Conservation (phyloP, 176 grass and related monocot species). For the Stipa capillata region DNA sequence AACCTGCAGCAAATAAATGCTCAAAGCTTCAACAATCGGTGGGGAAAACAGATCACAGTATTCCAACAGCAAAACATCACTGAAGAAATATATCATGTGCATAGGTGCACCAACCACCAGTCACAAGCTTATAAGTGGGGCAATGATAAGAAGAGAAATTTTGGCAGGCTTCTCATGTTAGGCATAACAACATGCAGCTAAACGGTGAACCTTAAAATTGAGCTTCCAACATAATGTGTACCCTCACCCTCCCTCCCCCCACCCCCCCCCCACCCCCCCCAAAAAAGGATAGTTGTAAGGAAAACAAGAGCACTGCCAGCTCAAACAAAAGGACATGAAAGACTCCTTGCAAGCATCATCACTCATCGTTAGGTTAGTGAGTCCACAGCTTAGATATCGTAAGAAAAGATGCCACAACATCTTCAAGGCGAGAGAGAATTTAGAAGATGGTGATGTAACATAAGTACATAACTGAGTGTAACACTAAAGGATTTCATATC, state of each 20-base stretch:
- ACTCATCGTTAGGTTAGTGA: background rate
- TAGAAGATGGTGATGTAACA: background rate
- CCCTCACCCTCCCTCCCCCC: too few relatives aligned
- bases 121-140: background rate
- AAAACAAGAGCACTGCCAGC: background rate
- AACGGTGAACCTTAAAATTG: background rate
- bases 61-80: background rate
- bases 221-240: background rate
- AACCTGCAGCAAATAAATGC: conserved; percentile 40
- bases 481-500: conserved; percentile 4
- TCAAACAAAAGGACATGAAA: background rate
- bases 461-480: background rate
- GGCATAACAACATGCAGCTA: background rate
- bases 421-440: conserved; percentile 5
- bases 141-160: background rate
- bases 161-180: background rate
- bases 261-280: too few relatives aligned
- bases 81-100: background rate
- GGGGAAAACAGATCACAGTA: background rate
- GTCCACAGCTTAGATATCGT: background rate
- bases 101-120: background rate
- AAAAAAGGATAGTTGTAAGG: background rate
- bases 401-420: background rate
- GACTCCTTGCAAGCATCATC: conserved; percentile 2
- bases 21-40: conserved; percentile 8